Evolutionary conservation across 1,284 basidiomycete species (phyloP).

Genomic region (Rhodotorula sp.): DNA sequence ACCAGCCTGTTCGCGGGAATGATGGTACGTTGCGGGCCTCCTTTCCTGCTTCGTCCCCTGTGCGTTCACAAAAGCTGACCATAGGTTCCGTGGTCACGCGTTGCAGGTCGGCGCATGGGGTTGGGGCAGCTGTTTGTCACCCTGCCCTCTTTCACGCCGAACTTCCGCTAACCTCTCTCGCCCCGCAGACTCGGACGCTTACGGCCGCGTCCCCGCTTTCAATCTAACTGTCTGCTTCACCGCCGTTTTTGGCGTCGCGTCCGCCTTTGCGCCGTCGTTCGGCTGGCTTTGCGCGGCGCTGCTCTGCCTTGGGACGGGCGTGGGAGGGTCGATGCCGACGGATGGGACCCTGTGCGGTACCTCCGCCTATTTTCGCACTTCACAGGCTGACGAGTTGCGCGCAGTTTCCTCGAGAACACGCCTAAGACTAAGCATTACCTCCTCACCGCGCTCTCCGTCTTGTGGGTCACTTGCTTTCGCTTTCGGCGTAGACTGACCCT

Average conservation of each 20-base stretch:
- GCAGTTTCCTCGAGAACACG: conserved; percentile 80
- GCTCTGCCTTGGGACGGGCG: conserved; percentile 86
- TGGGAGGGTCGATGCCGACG: conserved; percentile 83
- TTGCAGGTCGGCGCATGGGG: conserved; percentile 53
- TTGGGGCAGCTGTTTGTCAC: conserved; percentile 76
- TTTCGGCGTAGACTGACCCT: not conserved
- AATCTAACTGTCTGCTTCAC: conserved; percentile 90
- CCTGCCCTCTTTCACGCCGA: conserved; percentile 10
- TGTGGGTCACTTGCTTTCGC: conserved; percentile 52
- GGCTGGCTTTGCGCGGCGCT: conserved; percentile 70
- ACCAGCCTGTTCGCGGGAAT: conserved; percentile 86
- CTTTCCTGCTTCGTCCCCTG: no score
- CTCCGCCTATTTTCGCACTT: not conserved
- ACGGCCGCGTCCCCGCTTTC: conserved; percentile 82
- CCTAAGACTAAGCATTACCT: conserved; percentile 88
- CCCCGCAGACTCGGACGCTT: conserved; percentile 56
- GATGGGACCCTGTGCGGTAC: conserved; percentile 76
- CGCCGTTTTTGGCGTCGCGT: conserved; percentile 80
- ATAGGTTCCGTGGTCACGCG: no score
- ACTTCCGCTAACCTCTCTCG: conserved; percentile 22
- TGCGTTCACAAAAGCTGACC: not conserved
- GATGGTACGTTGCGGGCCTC: conserved; percentile 60
- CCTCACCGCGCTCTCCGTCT: conserved; percentile 90
- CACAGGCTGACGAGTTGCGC: not conserved
- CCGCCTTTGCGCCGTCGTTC: conserved; percentile 76